Evolutionary conservation across 139 green algal genomes (phyloP).

Genomic region (Trebouxia sp.): DNA sequence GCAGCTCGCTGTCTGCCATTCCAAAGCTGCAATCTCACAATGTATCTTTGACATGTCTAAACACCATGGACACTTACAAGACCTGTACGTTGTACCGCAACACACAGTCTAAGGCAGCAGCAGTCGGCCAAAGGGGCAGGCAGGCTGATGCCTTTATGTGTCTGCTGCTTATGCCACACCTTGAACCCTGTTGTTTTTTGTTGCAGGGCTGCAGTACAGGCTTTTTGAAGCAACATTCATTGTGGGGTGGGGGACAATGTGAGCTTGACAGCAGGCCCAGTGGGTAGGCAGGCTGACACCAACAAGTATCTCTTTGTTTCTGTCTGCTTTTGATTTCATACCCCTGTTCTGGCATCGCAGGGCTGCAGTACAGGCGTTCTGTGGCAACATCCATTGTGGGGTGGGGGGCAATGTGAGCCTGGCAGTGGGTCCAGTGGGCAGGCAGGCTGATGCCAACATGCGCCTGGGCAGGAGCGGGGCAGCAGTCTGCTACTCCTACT

Average conservation of each 20-base stretch:
- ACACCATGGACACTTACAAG: no score
- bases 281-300: conserved; percentile 60
- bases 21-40: no score
- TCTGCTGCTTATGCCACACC: no score
- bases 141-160: no score
- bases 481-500: conserved; percentile 55
- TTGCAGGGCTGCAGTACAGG: conserved; percentile 27
- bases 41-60: no score
- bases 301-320: conserved; percentile 42
- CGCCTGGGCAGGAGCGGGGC: conserved; percentile 38
- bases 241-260: conserved; percentile 52
- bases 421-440: conserved; percentile 60
- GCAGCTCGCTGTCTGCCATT: no score
- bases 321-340: conserved; percentile 30
- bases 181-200: no score
- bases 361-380: conserved; percentile 50
- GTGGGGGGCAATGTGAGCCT: conserved; percentile 51
- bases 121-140: no score
- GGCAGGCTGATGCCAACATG: conserved; percentile 54
- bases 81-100: no score
- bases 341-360: conserved; percentile 56
- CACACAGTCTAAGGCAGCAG: no score
- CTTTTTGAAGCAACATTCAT: conserved; percentile 52
- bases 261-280: conserved; percentile 54
- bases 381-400: conserved; percentile 45